phyloP scores from a whole-genome alignment of 805 yeast genomes.

The Candida ficus region DNA sequence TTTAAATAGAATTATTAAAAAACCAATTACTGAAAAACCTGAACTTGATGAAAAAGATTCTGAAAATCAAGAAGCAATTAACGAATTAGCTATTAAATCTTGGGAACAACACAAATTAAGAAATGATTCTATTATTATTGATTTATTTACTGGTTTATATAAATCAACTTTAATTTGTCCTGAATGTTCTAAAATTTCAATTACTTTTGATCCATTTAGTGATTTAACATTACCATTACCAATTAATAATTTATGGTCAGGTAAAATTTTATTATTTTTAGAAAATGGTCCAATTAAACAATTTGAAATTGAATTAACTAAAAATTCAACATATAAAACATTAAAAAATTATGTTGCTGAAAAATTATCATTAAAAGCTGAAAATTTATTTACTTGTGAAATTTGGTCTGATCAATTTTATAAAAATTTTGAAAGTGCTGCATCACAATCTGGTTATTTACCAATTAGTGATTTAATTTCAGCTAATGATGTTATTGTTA shows the following conservation, averaged over 20 bases:
- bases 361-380: conserved; percentile 34
- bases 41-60: conserved; percentile 63
- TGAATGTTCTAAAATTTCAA: conserved; percentile 66
- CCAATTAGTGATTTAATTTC: conserved; percentile 66
- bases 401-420: conserved; percentile 65
- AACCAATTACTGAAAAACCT: conserved; percentile 88
- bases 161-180: conserved; percentile 91
- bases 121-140: conserved; percentile 80
- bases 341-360: conserved; percentile 56
- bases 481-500: conserved; percentile 55
- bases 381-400: conserved; percentile 47
- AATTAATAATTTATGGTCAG: conserved; percentile 64
- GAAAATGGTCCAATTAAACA: conserved; percentile 42
- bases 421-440: conserved; percentile 61
- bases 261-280: conserved; percentile 59
- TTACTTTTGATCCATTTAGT: conserved; percentile 92
- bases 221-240: conserved; percentile 91
- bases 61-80: conserved; percentile 45
- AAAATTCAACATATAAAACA: conserved; percentile 58
- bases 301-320: conserved; percentile 69
- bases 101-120: conserved; percentile 78
- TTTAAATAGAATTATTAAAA: conserved; percentile 71
- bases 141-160: conserved; percentile 85
- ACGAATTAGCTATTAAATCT: conserved; percentile 62
- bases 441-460: conserved; percentile 43